phyloP scores from a whole-genome alignment of 2,329 filamentous ascomycete genomes.

The Herpomyces periplanetae region DNA sequence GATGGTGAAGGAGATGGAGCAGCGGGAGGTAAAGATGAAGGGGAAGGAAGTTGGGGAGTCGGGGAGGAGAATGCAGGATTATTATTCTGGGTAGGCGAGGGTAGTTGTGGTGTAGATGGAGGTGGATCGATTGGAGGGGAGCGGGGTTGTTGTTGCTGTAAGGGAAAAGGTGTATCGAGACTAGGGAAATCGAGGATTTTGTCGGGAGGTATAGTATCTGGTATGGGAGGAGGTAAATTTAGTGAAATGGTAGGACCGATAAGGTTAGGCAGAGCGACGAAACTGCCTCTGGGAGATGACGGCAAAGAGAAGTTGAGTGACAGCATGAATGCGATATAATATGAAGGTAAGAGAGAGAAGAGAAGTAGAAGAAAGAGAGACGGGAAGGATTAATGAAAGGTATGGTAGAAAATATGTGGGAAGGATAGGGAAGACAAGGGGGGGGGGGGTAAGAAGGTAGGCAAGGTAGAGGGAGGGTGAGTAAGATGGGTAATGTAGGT shows the following conservation, averaged over 20 bases:
- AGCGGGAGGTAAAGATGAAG: constrained; percentile 4
- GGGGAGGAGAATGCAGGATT: constrained; percentile 1
- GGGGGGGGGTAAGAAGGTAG: constrained; percentile 1
- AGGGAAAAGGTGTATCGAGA: constrained; percentile 1
- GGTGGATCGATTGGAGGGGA: constrained; percentile 1
- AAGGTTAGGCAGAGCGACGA: constrained; percentile 2
- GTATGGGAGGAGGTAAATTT: constrained; percentile 2
- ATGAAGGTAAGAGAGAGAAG: constrained; percentile 1
- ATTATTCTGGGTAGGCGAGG: constrained; percentile 3
- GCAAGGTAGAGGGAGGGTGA: constrained; percentile 1
- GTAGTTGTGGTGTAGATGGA: constrained; percentile 1
- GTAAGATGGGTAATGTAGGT: not conserved
- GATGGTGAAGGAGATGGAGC: constrained; percentile 4
- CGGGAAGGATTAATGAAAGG: constrained; percentile 1
- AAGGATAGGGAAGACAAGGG: constrained; percentile 1
- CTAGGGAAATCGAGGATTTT: constrained; percentile 3
- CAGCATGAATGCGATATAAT: constrained; percentile 1
- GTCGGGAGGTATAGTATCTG: constrained; percentile 3
- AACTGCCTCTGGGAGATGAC: constrained; percentile 1
- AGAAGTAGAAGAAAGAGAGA: constrained; percentile 1
- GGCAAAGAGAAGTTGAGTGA: constrained; percentile 1
- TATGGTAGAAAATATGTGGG: not conserved
- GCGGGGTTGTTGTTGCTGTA: constrained; percentile 1
- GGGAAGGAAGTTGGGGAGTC: constrained; percentile 2
- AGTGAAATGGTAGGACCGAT: constrained; percentile 2